Evolutionary conservation across 805 yeast genomes (phyloP).

Genomic region (Cyberlindnera xishuangbannaensis): DNA sequence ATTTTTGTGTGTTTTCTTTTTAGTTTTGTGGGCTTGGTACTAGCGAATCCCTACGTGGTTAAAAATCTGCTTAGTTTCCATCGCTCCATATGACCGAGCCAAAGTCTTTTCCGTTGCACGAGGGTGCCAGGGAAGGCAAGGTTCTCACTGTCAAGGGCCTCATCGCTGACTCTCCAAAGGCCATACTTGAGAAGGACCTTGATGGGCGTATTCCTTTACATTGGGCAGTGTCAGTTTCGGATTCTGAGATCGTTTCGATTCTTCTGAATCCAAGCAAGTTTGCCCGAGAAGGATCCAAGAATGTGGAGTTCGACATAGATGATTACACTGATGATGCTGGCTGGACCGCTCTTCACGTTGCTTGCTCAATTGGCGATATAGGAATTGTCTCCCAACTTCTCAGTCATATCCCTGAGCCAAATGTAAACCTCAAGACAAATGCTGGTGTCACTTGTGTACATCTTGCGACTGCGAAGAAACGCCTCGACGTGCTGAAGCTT

Average conservation of each 20-base stretch:
- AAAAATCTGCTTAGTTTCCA: too few relatives aligned
- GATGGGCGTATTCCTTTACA: conserved; percentile 80
- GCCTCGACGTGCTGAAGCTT: conserved; percentile 44
- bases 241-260: conserved; percentile 44
- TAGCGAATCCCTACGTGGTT: too few relatives aligned
- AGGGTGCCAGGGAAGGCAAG: conserved; percentile 64
- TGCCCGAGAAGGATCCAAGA: conserved; percentile 11
- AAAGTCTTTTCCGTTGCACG: conserved; percentile 42
- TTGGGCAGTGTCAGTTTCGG: conserved; percentile 77
- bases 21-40: too few relatives aligned
- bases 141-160: conserved; percentile 44
- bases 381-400: conserved; percentile 47
- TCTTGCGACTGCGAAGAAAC: conserved; percentile 68
- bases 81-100: too few relatives aligned
- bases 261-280: conserved; percentile 33
- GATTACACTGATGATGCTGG: conserved; percentile 68
- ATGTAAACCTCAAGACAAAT: conserved; percentile 55
- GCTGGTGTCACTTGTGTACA: conserved; percentile 73
- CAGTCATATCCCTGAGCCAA: conserved; percentile 46
- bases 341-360: conserved; percentile 86
- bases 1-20: background rate
- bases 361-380: conserved; percentile 65
- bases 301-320: conserved; percentile 54
- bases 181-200: conserved; percentile 46
- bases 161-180: conserved; percentile 38